A percentile compares a stretch with the other conserved stretches of the same genome.
Conservation (phyloP, 2,329 filamentous ascomycete genomes). For the Thielaviopsis cerberus region DNA sequence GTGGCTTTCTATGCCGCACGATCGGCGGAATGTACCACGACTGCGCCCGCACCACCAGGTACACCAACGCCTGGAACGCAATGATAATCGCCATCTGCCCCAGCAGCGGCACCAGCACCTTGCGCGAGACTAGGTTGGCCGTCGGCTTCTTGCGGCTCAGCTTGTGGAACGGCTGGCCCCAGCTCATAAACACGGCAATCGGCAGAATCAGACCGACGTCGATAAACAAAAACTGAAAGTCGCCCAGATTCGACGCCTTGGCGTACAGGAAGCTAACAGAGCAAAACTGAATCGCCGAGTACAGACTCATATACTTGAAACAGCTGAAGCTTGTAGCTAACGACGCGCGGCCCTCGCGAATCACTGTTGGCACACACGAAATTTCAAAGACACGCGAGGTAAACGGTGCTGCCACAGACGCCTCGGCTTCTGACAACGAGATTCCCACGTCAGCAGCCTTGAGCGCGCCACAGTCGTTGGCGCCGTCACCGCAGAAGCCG, state of each 20-base stretch:
- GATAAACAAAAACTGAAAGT: conserved; percentile 97
- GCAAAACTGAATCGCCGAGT: conserved; percentile 98
- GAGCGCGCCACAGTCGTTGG: conserved; percentile 89
- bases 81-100: conserved; percentile 77
- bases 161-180: conserved; percentile 66
- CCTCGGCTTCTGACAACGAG: conserved; percentile 89
- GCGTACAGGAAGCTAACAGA: conserved; percentile 93
- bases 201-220: conserved; percentile 82
- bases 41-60: conserved; percentile 56
- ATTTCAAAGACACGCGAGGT: conserved; percentile 94
- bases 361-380: conserved; percentile 81
- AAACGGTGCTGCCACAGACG: conserved; percentile 93
- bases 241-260: conserved; percentile 79
- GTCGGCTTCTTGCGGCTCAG: conserved; percentile 76
- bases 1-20: conserved; percentile 59
- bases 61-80: conserved; percentile 54
- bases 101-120: conserved; percentile 73
- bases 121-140: conserved; percentile 76
- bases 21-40: conserved; percentile 67
- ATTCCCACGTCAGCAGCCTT: conserved; percentile 97
- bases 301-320: conserved; percentile 99
- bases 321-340: conserved; percentile 98
- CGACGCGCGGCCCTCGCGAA: conserved; percentile 81
- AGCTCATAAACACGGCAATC: conserved; percentile 97
- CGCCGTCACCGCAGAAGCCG: conserved; percentile 92